Evolutionary conservation across 495 filamentous ascomycete genomes (phyloP), one percentile per base, ranked within the genome.

Genomic region (Aspergillus asperescens): DNA sequence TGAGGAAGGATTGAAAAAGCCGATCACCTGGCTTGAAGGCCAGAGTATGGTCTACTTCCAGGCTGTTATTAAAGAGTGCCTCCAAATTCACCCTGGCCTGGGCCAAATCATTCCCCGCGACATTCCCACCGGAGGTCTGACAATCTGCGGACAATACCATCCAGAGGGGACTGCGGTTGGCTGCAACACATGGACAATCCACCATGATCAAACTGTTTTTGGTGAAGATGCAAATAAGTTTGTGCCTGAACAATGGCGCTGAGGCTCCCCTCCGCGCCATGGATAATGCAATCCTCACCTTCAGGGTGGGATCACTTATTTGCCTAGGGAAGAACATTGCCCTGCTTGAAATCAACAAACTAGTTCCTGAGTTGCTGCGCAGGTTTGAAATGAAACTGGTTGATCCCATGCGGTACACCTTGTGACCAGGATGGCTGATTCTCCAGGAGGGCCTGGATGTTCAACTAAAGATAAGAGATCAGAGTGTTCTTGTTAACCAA

Each of bases 281-380:
- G n/a, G n/a, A n/a, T n/a, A n/a, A n/a, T n/a, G n/a, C n/a, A n/a
- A n/a, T 71, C 48, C 54, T 75, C 1, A 44, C 46, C 24, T 88
- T 86, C 71, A 85, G 85, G 1, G 79, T 77, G 2, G 86, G 86
- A 2, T 67, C 70, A 4, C 62, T 85, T 41, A 79, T 78, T 0
- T 89, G 86, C 60, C 81, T 86, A 25, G 86, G 85, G 4, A 79
- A 79, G 79, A 89, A 90, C 57, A 88, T 90, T 47, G 80, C 77
- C 42, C 59, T 88, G 63, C 47, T 90, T 63, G 88, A 92, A 75
- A 84, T 90, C 23, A 87, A 88, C 53, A 92, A 92, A 72, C 24
- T 42, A 3, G 25, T 24, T 13, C 19, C 39, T 3, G 20, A 42
- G 10, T 27, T 42, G 39, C 20, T 42, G 20, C n/a, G n/a, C n/a